phyloP scores from a whole-genome alignment of 2,329 filamentous ascomycete species.

The Ceratocystis colombiana region DNA sequence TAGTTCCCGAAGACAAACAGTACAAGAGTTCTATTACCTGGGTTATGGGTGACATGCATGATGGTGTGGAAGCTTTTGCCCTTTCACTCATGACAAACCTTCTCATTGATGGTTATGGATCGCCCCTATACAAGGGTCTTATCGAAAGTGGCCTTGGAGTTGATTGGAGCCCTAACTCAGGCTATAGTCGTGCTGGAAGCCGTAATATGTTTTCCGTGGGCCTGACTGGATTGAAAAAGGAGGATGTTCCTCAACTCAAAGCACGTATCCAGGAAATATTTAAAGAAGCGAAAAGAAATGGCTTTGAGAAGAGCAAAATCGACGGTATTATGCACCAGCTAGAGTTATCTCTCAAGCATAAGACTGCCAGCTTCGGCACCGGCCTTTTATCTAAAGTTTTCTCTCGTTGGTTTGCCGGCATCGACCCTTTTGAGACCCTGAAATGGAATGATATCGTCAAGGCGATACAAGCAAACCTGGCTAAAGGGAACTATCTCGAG shows the following conservation, averaged over 20 bases:
- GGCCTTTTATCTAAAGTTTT: constrained; percentile 79
- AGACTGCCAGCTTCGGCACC: constrained; percentile 91
- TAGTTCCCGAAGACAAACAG: constrained; percentile 77
- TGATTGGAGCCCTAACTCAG: constrained; percentile 90
- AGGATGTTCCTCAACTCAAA: constrained; percentile 68
- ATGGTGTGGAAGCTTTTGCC: constrained; percentile 82
- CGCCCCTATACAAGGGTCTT: constrained; percentile 77
- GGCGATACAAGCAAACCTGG: constrained; percentile 68
- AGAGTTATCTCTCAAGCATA: constrained; percentile 88
- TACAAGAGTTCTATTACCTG: constrained; percentile 91
- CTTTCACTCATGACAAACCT: constrained; percentile 72
- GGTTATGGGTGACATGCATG: constrained; percentile 71
- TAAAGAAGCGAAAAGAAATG: constrained; percentile 56
- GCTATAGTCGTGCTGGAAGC: constrained; percentile 70
- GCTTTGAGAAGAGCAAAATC: constrained; percentile 83
- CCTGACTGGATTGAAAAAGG: constrained; percentile 75
- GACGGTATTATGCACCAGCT: constrained; percentile 89
- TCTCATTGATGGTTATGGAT: constrained; percentile 88
- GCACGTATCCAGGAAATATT: constrained; percentile 63
- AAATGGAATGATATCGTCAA: constrained; percentile 84
- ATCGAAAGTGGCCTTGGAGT: constrained; percentile 84
- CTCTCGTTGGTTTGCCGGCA: constrained; percentile 89
- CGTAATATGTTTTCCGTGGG: constrained; percentile 82
- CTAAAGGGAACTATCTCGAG: constrained; percentile 71
- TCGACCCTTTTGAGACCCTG: constrained; percentile 81